Percentiles rank a stretch among this genome's conserved stretches.
Evolutionary conservation across 768 basidiomycete genomes (phyloP).

Genomic region (Mycena haematopus): DNA sequence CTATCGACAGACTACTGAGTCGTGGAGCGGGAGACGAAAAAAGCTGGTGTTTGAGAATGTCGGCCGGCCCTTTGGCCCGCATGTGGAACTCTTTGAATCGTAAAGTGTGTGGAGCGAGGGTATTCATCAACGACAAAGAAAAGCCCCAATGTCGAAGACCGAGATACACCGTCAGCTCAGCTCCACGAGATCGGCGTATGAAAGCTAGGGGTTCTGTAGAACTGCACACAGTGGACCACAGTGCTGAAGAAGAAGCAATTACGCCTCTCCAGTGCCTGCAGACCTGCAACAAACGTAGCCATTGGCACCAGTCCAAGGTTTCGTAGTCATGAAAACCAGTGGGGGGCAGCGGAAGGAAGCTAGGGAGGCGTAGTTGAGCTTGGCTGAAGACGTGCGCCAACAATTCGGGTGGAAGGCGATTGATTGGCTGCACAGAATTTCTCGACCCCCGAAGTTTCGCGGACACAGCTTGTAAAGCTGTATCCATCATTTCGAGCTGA

Average conservation of each 20-base stretch:
- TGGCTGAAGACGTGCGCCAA: slow-evolving; percentile 18
- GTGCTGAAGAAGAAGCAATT: slow-evolving; percentile 20
- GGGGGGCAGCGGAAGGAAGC: slow-evolving; percentile 19
- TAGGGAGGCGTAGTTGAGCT: slow-evolving; percentile 3
- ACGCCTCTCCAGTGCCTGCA: slow-evolving; percentile 31
- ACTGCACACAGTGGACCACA: slow-evolving; percentile 25
- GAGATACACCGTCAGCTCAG: slow-evolving; percentile 25
- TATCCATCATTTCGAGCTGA: slow-evolving; percentile 4
- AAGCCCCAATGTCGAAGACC: slow-evolving; percentile 8
- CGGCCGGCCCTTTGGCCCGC: background rate
- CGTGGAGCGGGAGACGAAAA: slow-evolving; percentile 19
- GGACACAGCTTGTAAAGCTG: slow-evolving; percentile 2
- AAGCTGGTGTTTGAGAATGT: slow-evolving; percentile 8
- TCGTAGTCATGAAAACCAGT: background rate
- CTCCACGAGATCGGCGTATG: slow-evolving; percentile 18
- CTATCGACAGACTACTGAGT: slow-evolving; percentile 20
- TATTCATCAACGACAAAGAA: slow-evolving; percentile 2
- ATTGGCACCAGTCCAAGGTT: background rate
- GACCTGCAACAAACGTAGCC: slow-evolving; percentile 15
- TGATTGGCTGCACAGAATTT: slow-evolving; percentile 20
- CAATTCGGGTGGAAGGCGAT: slow-evolving; percentile 28
- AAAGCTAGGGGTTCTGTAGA: slow-evolving; percentile 7
- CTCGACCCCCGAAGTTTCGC: slow-evolving; percentile 15
- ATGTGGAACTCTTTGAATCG: slow-evolving; percentile 20
- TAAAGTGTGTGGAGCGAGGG: background rate